These are phyloP conservation scores for Arthrobotrys iridis DNA, from an alignment of 2,329 filamentous ascomycete genomes.

Conservation along the genomic window DNA sequence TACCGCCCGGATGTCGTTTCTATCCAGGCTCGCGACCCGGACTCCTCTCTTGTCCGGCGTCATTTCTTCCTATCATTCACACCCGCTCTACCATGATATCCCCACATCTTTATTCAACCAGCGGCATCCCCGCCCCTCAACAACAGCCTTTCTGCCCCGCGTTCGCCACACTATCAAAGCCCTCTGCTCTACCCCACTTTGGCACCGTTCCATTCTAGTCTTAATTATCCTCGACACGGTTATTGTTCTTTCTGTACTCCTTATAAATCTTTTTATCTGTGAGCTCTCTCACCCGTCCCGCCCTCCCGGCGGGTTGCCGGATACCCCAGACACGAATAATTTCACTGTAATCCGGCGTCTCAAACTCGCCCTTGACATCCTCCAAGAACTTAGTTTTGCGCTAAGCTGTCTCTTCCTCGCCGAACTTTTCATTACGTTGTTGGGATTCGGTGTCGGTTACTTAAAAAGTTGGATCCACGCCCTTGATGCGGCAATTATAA, in stretches of 20 bases:
- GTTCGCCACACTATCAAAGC: slow-evolving; percentile 23
- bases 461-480: slow-evolving; percentile 44
- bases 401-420: slow-evolving; percentile 44
- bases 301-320: slow-evolving; percentile 20
- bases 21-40: slow-evolving; percentile 14
- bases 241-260: slow-evolving; percentile 28
- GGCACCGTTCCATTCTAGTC: slow-evolving; percentile 26
- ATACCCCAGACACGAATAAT: slow-evolving; percentile 10
- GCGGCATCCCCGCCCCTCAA: slow-evolving; percentile 21
- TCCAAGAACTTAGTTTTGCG: slow-evolving; percentile 38
- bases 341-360: slow-evolving; percentile 21
- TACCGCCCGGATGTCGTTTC: slow-evolving; percentile 21
- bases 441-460: slow-evolving; percentile 38
- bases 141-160: slow-evolving; percentile 34
- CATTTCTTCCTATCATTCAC: slow-evolving; percentile 19
- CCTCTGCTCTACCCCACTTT: slow-evolving; percentile 34
- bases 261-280: slow-evolving; percentile 40
- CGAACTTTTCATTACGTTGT: slow-evolving; percentile 33
- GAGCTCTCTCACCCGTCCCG: slow-evolving; percentile 28
- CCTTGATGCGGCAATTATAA: slow-evolving; percentile 41
- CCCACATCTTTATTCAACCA: slow-evolving; percentile 21
- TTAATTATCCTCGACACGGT: slow-evolving; percentile 47
- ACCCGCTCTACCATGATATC: slow-evolving; percentile 7
- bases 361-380: slow-evolving; percentile 19
- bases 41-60: slow-evolving; percentile 23